Base-by-base conservation (phyloP, 495 filamentous ascomycete genomes). In the Talaromyces thailandensis region DNA sequence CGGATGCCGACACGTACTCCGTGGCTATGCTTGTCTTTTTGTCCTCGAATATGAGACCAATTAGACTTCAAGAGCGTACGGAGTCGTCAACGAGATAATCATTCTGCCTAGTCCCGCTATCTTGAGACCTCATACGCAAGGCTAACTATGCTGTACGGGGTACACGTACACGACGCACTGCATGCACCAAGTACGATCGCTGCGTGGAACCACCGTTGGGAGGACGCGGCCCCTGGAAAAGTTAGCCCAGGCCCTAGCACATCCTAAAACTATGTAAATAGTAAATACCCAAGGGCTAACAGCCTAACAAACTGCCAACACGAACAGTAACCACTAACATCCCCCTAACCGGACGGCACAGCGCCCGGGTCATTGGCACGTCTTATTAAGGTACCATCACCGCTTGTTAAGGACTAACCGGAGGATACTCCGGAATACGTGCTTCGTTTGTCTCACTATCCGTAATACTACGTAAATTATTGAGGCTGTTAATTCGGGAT, bases 81-180 rank as follows among this genome's bases (percentile, higher is more conserved):
- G 4, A 16, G 40, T 45, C 93, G 43, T 48, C n/a, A 9, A 48
- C 5, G 43, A 7, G 7, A 48, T 18, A 48, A 48, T 48, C 43
- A 48, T 48, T 48, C 43, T 48, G 43, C 43, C 43, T 48, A 48
- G 43, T 48, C 43, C 43, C 43, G 37, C 37, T 43, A 18, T 18
- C 37, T 43, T 43, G 37, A 43, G 37, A 43, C 37, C 14, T 18
- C 37, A 43, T 43, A 43, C 37, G 37, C n/a, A 18, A 43, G n/a
- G 37, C 16, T 43, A 43, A 43, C 12, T 11, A 3, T 35, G 31
- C 31, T 35, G 31, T 35, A 11, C 29, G 32, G 8, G 35, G 35
- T 3, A 16, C 35, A 29, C 35, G 31, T 11, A 35, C 31, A 35
- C 31, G 12, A 35, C 31, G 3, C 31, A 35, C 31, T 9, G 29